Evolutionary conservation across 2,329 filamentous ascomycete genomes (phyloP), one percentile per base, ranked within the genome.

Genomic region (Fusarium buxicola): DNA sequence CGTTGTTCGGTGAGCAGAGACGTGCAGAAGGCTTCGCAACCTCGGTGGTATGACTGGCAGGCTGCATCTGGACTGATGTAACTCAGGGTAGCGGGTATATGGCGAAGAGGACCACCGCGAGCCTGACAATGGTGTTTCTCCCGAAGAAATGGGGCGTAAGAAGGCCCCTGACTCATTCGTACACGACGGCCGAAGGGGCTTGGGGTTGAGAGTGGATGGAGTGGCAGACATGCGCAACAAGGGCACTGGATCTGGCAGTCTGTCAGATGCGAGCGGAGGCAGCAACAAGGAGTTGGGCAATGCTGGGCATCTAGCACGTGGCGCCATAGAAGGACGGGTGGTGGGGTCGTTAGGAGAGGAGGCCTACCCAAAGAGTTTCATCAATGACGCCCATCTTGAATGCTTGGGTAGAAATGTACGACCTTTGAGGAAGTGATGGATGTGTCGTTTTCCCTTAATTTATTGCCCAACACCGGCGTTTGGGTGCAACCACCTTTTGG

Each of bases 1-100:
- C 36, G 72, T 80, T 40, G 74, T 81, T 56, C 79, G 82, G 70
- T 86, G 69, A 75, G 51, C 32, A 54, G 31, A 21, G 28, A 50
- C n/a, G 38, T 52, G 48, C 39, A 40, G 36, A 30, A 55, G 35
- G 59, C 30, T 56, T 46, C 44, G 47, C 46, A 31, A 56, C 54
- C 60, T n/a, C 48, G 49, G 51, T 50, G 48, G 47, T 32, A 63
- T 47, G 32, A 48, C 44, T 38, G 38, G 50, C 39, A 36, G 43
- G 39, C 36, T 48, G 45, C 44, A 44, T 58, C 48, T 35, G 40
- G 40, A 27, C 55, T 66, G 55, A 44, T 34, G 53, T 66, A 51
- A 51, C 49, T 59, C 30, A 57, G 40, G 56, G 54, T 49, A 63
- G 46, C 30, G 40, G 44, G 54, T 34, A 48, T 43, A 48, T 50